Percentiles rank a stretch among this genome's conserved stretches.
These are phyloP conservation scores for Rosa chinensis DNA, from an alignment of 306 rosid species.

Conservation along the genomic window DNA sequence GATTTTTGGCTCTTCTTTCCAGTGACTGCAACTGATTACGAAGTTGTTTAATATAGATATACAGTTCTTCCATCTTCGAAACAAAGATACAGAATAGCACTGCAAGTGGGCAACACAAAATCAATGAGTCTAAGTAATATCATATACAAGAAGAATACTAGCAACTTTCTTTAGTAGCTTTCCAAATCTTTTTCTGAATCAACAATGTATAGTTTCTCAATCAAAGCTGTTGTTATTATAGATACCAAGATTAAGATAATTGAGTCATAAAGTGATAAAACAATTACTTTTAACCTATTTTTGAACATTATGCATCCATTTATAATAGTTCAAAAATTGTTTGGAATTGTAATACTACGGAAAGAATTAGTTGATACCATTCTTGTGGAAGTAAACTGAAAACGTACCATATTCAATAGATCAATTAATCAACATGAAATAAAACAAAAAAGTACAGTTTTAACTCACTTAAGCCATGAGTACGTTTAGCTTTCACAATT, in stretches of 20 bases:
- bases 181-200: background rate
- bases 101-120: background rate
- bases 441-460: background rate
- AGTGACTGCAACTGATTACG: background rate
- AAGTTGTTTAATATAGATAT: background rate
- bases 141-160: background rate
- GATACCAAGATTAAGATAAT: background rate
- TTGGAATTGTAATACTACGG: background rate
- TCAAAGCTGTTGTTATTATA: background rate
- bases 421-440: background rate
- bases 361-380: background rate
- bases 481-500: background rate
- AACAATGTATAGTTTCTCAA: background rate
- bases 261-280: too few relatives aligned
- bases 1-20: background rate
- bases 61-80: background rate
- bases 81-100: conserved; percentile 17
- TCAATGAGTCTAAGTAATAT: background rate
- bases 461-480: background rate
- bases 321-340: background rate
- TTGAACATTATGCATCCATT: background rate
- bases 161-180: background rate
- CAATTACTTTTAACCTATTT: background rate
- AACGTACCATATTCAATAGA: background rate
- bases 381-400: background rate